phyloP scores from a whole-genome alignment of 306 rosid species.

The Castanea mollissima region DNA sequence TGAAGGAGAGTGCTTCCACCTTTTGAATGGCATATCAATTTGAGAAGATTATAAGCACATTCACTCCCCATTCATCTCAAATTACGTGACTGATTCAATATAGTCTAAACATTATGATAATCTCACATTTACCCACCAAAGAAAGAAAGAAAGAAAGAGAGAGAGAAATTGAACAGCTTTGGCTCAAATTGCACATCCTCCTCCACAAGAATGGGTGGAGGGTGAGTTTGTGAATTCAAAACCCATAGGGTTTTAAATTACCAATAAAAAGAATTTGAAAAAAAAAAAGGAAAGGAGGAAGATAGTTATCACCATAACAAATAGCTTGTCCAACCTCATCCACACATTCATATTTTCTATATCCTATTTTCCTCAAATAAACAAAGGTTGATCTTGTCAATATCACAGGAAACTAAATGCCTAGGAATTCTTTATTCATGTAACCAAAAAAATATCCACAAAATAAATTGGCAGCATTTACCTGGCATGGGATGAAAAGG shows the following conservation, averaged over 20 bases:
- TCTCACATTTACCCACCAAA: not conserved
- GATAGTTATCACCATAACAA: not conserved
- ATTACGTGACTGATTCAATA: not conserved
- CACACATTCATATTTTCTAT: not conserved
- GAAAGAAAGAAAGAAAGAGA: too few species aligned
- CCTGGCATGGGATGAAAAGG: slow-evolving; percentile 98
- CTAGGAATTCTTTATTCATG: not conserved
- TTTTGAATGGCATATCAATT: not conserved
- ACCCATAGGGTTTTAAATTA: too few species aligned
- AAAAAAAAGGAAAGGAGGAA: not conserved
- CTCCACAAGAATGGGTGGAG: too few species aligned
- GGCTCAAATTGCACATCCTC: too few species aligned
- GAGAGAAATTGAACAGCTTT: too few species aligned
- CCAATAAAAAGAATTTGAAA: too few species aligned
- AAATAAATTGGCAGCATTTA: slow-evolving; percentile 18
- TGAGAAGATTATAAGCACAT: not conserved
- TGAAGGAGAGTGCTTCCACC: not conserved
- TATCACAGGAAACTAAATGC: not conserved
- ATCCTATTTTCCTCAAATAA: not conserved
- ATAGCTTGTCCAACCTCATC: not conserved
- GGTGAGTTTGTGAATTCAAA: too few species aligned
- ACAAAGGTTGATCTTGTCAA: not conserved
- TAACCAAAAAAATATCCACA: slow-evolving; percentile 1
- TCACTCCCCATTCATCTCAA: not conserved
- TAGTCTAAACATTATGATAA: not conserved